phyloP scores from a whole-genome alignment of 164 flowering plant species.

The Tetrastigma voinierianum region DNA sequence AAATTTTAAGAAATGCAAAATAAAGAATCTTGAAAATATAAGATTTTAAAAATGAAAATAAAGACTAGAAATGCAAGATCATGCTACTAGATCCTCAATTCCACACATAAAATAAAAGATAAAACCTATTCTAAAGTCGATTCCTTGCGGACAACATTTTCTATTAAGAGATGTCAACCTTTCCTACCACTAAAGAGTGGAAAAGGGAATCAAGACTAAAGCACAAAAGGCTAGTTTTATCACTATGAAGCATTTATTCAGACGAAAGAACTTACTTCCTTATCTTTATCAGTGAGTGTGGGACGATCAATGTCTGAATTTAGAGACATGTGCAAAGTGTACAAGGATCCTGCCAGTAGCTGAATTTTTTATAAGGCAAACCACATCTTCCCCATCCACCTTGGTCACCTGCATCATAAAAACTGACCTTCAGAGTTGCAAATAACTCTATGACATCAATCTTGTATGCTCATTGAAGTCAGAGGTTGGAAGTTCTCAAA shows the following conservation, averaged over 20 bases:
- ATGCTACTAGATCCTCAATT: no score
- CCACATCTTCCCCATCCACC: constrained; percentile 58
- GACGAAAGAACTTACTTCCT: constrained; percentile 34
- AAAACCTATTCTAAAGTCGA: neutral
- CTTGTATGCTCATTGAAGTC: neutral
- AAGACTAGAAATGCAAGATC: no score
- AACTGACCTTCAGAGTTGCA: neutral
- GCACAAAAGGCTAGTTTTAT: neutral
- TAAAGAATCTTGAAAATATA: neutral
- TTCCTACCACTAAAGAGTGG: neutral
- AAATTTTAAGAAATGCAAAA: neutral
- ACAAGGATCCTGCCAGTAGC: constrained; percentile 50
- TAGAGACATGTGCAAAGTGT: constrained; percentile 60
- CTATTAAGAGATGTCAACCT: neutral
- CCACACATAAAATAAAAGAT: no score
- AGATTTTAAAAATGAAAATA: neutral
- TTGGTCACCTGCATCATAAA: constrained; percentile 43
- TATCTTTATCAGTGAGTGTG: constrained; percentile 61
- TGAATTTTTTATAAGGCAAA: constrained; percentile 56
- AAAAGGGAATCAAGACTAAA: neutral
- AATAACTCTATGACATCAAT: neutral
- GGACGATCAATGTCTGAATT: constrained; percentile 56
- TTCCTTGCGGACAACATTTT: neutral
- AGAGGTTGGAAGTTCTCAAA: neutral
- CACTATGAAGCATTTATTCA: neutral